Evolutionary conservation across 257 asterid genomes (phyloP).

Genomic region (Galeopsis tetrahit): DNA sequence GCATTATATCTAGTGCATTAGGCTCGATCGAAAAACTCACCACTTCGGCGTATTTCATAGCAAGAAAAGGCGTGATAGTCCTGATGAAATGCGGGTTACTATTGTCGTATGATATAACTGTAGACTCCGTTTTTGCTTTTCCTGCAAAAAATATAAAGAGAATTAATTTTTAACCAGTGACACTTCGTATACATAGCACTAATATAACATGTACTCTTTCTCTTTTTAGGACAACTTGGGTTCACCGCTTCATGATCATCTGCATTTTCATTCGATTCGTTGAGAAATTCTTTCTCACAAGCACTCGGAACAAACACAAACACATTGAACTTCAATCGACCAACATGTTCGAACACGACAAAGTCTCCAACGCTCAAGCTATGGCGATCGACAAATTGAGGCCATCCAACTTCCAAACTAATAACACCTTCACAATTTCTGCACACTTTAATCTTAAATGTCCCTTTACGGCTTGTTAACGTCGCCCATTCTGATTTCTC

Average conservation of each 20-base stretch:
- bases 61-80: slow-evolving; percentile 14
- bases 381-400: slow-evolving; percentile 19
- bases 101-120: not conserved
- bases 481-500: slow-evolving; percentile 16
- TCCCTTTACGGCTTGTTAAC: slow-evolving; percentile 6
- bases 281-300: slow-evolving; percentile 27
- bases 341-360: slow-evolving; percentile 23
- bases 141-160: not conserved
- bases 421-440: not conserved
- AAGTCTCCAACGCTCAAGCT: slow-evolving; percentile 30
- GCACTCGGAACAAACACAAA: slow-evolving; percentile 12
- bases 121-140: too few species aligned
- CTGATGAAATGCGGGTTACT: not conserved
- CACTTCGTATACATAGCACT: too few species aligned
- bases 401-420: slow-evolving; percentile 32
- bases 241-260: too few species aligned
- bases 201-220: not conserved
- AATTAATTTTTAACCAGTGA: too few species aligned
- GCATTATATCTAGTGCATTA: too few species aligned
- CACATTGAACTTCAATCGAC: slow-evolving; percentile 23
- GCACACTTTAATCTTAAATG: slow-evolving; percentile 15
- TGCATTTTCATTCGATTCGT: not conserved
- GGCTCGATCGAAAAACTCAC: not conserved
- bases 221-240: not conserved
- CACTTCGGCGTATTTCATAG: not conserved